phyloP scores from a whole-genome alignment of 768 basidiomycete genomes.

The Auriculariales sp. region DNA sequence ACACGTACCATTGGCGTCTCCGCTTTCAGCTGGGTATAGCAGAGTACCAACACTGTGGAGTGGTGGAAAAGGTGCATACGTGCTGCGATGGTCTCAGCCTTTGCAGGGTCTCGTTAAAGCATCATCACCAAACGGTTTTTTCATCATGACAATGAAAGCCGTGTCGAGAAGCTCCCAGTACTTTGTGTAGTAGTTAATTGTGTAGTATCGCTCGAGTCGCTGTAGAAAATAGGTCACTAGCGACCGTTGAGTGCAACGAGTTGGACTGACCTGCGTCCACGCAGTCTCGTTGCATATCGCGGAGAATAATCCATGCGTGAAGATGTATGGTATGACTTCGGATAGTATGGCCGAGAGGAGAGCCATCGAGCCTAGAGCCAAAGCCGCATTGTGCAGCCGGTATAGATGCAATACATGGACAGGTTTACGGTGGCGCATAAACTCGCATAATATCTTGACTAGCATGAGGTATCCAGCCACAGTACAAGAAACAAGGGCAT shows the following conservation, averaged over 20 bases:
- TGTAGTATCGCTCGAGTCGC: conserved; percentile 27
- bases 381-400: no score
- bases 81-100: no score
- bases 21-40: conserved; percentile 32
- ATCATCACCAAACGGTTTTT: conserved; percentile 30
- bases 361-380: no score
- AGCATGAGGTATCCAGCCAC: no score
- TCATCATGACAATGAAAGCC: conserved; percentile 34
- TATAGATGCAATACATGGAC: no score
- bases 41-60: conserved; percentile 29
- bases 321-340: conserved; percentile 26
- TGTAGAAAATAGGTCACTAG: not conserved
- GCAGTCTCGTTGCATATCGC: conserved; percentile 24
- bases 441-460: no score
- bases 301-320: conserved; percentile 25
- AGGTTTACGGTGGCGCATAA: no score
- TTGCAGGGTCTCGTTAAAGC: no score
- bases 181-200: conserved; percentile 33
- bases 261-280: conserved; percentile 27
- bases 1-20: no score
- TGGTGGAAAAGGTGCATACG: conserved; percentile 38
- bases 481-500: no score
- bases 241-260: no score
- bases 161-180: conserved; percentile 34
- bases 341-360: no score